Evolutionary conservation across 2,329 filamentous ascomycete species (phyloP), one percentile per base, ranked within the genome.

Genomic region (Chaetomium strumarium): DNA sequence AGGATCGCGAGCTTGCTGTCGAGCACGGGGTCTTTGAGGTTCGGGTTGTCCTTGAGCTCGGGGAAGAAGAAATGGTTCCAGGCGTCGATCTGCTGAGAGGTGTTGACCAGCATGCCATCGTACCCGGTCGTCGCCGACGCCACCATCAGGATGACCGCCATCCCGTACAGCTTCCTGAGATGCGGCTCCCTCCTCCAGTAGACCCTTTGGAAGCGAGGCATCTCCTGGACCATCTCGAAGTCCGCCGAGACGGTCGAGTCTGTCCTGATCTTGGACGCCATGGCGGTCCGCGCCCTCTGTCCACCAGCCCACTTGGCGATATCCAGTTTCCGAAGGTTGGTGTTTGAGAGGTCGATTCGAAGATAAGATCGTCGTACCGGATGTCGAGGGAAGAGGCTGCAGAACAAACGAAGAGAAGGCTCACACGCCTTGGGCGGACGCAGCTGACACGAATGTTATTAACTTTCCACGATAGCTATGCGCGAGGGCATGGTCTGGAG

Each of bases 51-150:
- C 24, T 52, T 59, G 63, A 72, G 57, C 31, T 66, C 62, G 34
- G 72, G 65, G 31, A 70, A 68, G 66, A 81, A 81, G 67, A 73
- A 79, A 2, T 62, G 57, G 57, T 75, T 72, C 77, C 78, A 82
- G 16, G 66, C 66, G 54, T 77, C 68, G 61, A 82, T 78, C 65
- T 79, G 75, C 68, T 81, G 78, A 3, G 76, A 79, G 10, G 77
- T 80, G 66, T 82, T 82, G 63, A 81, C 70, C 55, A 81, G 69
- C 74, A 79, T 77, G 51, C 79, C 79, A 67, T 84, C 80, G 62
- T 82, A 83, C 49, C 80, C 79, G 8, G 79, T 83, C 30, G 79
- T 83, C 40, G 80, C 80, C 30, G 80, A 83, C 12, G 78, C 79
- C 52, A 83, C 69, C 65, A 80, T 78, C 52, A 84, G 70, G 53